These are phyloP conservation scores for Vaccinium myrtillus DNA, from an alignment of 148 eudicot species.

Conservation along the genomic window DNA sequence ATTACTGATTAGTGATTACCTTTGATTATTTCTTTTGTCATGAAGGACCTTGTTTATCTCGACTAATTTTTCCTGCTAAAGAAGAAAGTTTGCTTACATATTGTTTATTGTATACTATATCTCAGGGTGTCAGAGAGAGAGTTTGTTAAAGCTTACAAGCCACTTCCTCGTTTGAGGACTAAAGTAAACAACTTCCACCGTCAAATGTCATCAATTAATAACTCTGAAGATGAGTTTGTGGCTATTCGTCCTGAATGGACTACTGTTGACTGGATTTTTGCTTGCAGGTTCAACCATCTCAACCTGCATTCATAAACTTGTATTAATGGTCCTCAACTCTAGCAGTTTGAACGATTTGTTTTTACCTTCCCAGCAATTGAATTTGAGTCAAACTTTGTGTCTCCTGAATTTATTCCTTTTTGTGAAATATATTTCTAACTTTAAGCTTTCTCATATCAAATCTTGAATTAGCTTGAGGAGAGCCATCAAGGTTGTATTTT, in stretches of 20 bases:
- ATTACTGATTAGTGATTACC: neutral
- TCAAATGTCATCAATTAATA: constrained; percentile 55
- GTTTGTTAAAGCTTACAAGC: constrained; percentile 77
- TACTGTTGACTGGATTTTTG: constrained; percentile 88
- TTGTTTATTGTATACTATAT: constrained; percentile 17
- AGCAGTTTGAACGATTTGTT: neutral
- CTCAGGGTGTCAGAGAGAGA: constrained; percentile 90
- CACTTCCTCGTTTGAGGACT: constrained; percentile 82
- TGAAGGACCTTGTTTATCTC: neutral
- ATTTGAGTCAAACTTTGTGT: neutral
- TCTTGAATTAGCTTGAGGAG: neutral
- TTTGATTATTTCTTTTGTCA: neutral
- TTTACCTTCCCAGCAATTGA: neutral
- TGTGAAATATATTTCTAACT: neutral
- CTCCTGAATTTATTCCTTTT: constrained; percentile 14
- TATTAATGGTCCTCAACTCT: neutral
- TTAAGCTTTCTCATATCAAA: neutral
- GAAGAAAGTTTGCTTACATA: neutral
- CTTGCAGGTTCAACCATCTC: constrained; percentile 67
- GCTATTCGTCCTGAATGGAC: constrained; percentile 96
- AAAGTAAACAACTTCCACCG: constrained; percentile 87
- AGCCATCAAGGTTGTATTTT: neutral
- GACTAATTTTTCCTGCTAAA: neutral
- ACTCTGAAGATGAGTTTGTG: constrained; percentile 74
- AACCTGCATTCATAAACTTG: constrained; percentile 6